A percentile compares a stretch with the other conserved stretches of the same genome.
Conservation (phyloP, 371 early-diverging fungal genomes). For the Funneliformis caledonium region DNA sequence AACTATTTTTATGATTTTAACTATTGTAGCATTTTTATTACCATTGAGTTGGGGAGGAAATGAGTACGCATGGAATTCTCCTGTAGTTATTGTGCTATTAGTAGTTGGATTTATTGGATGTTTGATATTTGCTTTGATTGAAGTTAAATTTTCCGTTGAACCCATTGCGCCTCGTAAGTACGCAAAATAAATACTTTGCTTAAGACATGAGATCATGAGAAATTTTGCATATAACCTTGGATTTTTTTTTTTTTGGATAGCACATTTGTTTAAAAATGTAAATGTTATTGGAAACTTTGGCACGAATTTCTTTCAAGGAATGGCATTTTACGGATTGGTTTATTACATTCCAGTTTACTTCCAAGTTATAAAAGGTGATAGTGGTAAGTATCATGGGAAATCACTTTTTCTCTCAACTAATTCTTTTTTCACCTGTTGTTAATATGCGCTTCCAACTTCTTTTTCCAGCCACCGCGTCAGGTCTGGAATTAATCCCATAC, state of each 20-base stretch:
- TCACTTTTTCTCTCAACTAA: conserved; percentile 69
- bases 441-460: not conserved
- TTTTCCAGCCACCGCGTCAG: conserved; percentile 50
- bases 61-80: conserved; percentile 55
- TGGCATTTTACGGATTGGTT: conserved; percentile 56
- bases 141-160: conserved; percentile 59
- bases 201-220: not conserved
- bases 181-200: too few relatives aligned
- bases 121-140: conserved; percentile 57
- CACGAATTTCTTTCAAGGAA: conserved; percentile 58
- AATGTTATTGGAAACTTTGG: conserved; percentile 53
- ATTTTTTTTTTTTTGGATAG: conserved; percentile 2
- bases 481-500: conserved; percentile 63
- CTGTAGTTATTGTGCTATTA: conserved; percentile 57
- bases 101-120: conserved; percentile 55
- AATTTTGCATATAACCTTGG: not conserved
- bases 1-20: conserved; percentile 54
- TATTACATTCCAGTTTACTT: conserved; percentile 75
- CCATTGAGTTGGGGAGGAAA: conserved; percentile 67
- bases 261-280: conserved; percentile 52
- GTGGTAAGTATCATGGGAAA: not conserved
- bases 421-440: conserved; percentile 25
- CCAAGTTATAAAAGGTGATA: conserved; percentile 54
- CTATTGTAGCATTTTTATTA: conserved; percentile 58
- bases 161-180: conserved; percentile 61